phyloP scores from a whole-genome alignment of 2,329 filamentous ascomycete species.

The Fusarium nurragi region DNA sequence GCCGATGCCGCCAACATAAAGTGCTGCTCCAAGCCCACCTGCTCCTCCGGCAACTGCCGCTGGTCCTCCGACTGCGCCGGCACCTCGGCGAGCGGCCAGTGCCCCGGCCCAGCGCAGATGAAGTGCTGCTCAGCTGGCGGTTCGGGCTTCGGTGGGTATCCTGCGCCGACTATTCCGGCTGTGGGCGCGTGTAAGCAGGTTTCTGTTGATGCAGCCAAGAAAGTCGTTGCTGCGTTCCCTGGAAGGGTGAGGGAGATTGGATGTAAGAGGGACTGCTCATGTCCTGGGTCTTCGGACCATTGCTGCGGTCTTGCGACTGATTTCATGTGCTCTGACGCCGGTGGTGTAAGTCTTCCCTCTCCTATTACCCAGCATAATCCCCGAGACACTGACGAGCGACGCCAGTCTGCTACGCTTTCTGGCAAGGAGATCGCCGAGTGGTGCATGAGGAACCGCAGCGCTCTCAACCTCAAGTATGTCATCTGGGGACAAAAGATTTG shows the following conservation, averaged over 20 bases:
- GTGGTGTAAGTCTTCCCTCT: slow-evolving; percentile 47
- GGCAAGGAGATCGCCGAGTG: slow-evolving; percentile 59
- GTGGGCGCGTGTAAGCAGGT: slow-evolving; percentile 50
- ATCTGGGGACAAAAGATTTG: slow-evolving; percentile 63
- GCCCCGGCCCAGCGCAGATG: slow-evolving; percentile 52
- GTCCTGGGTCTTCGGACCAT: slow-evolving; percentile 49
- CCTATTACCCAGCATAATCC: not conserved
- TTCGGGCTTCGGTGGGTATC: slow-evolving; percentile 50
- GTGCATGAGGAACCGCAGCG: slow-evolving; percentile 56
- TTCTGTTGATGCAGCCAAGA: slow-evolving; percentile 49
- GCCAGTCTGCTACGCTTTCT: slow-evolving; percentile 49
- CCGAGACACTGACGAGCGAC: not conserved
- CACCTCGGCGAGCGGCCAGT: slow-evolving; percentile 44
- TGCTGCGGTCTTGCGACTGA: slow-evolving; percentile 53
- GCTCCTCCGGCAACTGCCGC: slow-evolving; percentile 51
- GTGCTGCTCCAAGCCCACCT: slow-evolving; percentile 55
- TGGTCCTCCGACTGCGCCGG: slow-evolving; percentile 52
- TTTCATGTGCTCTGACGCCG: slow-evolving; percentile 52
- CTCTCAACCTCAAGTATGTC: slow-evolving; percentile 58
- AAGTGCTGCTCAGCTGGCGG: slow-evolving; percentile 51
- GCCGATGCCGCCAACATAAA: slow-evolving; percentile 50
- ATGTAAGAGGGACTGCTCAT: slow-evolving; percentile 48
- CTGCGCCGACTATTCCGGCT: slow-evolving; percentile 47
- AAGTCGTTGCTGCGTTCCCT: slow-evolving; percentile 50
- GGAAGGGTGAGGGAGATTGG: slow-evolving; percentile 49